Base-by-base conservation (phyloP, 179 eudicot species). In the Beta corolliflora region DNA sequence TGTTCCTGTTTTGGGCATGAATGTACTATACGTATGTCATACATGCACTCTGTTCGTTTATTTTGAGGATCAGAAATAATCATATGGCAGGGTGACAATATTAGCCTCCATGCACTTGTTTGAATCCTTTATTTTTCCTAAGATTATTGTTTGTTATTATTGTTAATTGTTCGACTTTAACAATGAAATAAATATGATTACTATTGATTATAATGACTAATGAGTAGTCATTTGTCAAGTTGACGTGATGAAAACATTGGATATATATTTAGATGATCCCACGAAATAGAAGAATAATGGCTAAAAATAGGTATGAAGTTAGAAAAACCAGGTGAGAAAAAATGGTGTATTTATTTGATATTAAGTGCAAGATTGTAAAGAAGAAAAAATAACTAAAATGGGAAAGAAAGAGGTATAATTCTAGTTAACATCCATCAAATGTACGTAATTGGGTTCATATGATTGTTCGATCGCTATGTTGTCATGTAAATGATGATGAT, bases 331-430 rank as follows among this genome's bases (percentile, higher is more conserved):
- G 75, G 61, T 67, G 73, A 54, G 65, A 8, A 65, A 11, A 23
- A 19, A 52, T 3, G 29, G 11, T 41, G 14, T 29, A 44, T 12
- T 13, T 3, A 46, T n/a, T 46, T 21, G 15, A 8, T 3, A 25
- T 66, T 31, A 68, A 29, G 61, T 81, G 66, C 23, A 81, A 75
- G 59, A 25, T 74, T 36, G 67, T 31, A 75, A 67, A 19, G 48
- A 19, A 31, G 63, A 54, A 73, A 75, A 75, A 23, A 23, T 44
- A 75, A 67, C 79, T 18, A 75, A 81, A 81, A 76, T 75, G 5
- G 83, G 59, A 55, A 66, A 81, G 68, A 73, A 60, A 73, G 63
- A 73, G 82, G 78, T 59, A 80, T 61, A 52, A 19, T 60, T 58
- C n/a, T 15, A 66, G 65, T 79, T 23, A 71, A 71, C 25, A 53